phyloP scores from a whole-genome alignment of 331 rosid genomes.

The Dryas integrifolia region DNA sequence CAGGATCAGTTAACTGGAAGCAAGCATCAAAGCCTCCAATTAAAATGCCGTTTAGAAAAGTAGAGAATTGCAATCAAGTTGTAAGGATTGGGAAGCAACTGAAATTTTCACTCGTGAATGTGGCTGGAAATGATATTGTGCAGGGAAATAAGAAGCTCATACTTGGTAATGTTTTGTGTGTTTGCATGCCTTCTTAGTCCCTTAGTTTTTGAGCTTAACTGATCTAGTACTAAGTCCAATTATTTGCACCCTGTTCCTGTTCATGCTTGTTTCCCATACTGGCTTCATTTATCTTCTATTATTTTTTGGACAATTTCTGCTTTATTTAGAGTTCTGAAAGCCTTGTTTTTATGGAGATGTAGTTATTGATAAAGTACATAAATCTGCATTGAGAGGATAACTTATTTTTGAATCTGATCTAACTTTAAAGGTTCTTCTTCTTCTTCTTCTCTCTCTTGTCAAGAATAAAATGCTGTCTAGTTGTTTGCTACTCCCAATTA shows the following conservation, averaged over 20 bases:
- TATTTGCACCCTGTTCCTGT: too few species aligned
- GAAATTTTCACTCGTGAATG: constrained; percentile 72
- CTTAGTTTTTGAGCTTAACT: background rate
- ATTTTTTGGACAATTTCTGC: background rate
- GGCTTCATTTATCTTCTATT: background rate
- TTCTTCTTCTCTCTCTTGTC: background rate
- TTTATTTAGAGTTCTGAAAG: background rate
- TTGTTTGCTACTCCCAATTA: constrained; percentile 1
- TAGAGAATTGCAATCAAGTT: constrained; percentile 90
- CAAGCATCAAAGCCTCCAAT: constrained; percentile 84
- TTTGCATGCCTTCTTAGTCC: background rate
- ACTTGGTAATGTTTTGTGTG: constrained; percentile 54
- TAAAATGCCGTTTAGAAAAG: constrained; percentile 85
- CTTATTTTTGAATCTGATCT: background rate
- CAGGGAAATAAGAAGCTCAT: constrained; percentile 95
- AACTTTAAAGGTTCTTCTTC: background rate
- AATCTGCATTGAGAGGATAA: background rate
- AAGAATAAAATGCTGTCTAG: background rate
- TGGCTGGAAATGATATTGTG: constrained; percentile 82
- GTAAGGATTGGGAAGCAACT: constrained; percentile 59
- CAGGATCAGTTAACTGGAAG: constrained; percentile 77
- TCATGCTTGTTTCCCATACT: background rate
- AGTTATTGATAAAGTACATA: background rate
- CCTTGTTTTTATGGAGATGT: background rate
- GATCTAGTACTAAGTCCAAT: background rate